Percentiles rank a stretch among this genome's conserved stretches.
Conservation (phyloP, 2,329 filamentous ascomycete genomes). For the Pseudopyrenochaeta lycopersici region DNA sequence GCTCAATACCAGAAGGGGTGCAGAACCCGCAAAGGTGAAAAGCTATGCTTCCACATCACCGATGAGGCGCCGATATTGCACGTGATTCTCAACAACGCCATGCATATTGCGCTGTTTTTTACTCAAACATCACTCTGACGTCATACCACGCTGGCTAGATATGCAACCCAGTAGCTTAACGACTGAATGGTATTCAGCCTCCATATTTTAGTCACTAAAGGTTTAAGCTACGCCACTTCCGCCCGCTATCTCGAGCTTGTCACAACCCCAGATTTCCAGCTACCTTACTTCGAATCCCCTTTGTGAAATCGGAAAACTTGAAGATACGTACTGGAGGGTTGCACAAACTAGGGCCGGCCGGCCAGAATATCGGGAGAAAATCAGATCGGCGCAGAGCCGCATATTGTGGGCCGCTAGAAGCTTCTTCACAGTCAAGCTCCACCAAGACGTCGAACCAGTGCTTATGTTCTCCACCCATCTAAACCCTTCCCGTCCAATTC, state of each 20-base stretch:
- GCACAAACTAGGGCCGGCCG: slow-evolving; percentile 4
- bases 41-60: background rate
- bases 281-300: too few species aligned
- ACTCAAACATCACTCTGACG: slow-evolving; percentile 8
- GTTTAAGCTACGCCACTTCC: too few species aligned
- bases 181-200: slow-evolving; percentile 14
- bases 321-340: too few species aligned
- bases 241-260: too few species aligned
- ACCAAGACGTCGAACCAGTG: slow-evolving; percentile 33
- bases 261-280: too few species aligned
- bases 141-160: slow-evolving; percentile 14
- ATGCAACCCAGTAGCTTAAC: background rate
- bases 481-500: slow-evolving; percentile 18
- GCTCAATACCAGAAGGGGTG: slow-evolving; percentile 3
- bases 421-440: slow-evolving; percentile 40
- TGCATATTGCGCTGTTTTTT: slow-evolving; percentile 10
- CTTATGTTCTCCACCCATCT: slow-evolving; percentile 30
- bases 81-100: background rate
- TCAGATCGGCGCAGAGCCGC: slow-evolving; percentile 32
- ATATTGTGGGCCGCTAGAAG: slow-evolving; percentile 40
- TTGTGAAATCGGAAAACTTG: too few species aligned
- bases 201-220: background rate
- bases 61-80: slow-evolving; percentile 1
- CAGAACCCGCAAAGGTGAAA: slow-evolving; percentile 7
- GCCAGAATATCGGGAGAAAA: slow-evolving; percentile 24